Conservation (phyloP, 2,329 filamentous ascomycete genomes). For the Pseudocercospora vitis region DNA sequence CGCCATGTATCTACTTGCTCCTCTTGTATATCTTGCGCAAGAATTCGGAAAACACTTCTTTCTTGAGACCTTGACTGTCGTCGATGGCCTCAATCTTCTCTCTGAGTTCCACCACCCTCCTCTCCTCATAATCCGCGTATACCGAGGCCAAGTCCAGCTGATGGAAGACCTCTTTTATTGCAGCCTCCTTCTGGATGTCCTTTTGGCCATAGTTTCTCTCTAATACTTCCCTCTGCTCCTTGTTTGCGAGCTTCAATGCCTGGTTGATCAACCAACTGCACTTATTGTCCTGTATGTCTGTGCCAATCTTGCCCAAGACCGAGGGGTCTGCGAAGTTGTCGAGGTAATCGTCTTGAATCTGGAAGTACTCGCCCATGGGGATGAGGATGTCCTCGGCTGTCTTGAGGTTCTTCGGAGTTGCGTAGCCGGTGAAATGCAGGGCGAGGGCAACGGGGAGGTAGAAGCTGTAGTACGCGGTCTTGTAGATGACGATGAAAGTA, state of each 20-base stretch:
- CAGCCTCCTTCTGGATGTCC: constrained; percentile 76
- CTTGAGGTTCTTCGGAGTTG: constrained; percentile 84
- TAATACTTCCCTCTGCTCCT: constrained; percentile 83
- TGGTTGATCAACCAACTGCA: constrained; percentile 98
- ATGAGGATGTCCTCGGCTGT: constrained; percentile 90
- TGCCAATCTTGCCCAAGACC: constrained; percentile 96
- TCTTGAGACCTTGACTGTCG: constrained; percentile 85
- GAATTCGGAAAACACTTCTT: constrained; percentile 84
- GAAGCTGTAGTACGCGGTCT: constrained; percentile 99
- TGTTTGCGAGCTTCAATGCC: constrained; percentile 74
- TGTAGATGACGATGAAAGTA: constrained; percentile 98
- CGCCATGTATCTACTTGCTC: too few species aligned
- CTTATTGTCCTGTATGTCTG: constrained; percentile 99
- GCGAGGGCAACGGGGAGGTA: constrained; percentile 94
- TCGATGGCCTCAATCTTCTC: constrained; percentile 76
- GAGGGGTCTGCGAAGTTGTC: constrained; percentile 94
- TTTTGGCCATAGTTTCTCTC: constrained; percentile 95
- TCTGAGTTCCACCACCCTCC: constrained; percentile 74
- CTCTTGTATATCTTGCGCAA: constrained; percentile 97
- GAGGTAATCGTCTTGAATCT: constrained; percentile 97
- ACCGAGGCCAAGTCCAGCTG: constrained; percentile 80
- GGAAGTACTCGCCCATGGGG: constrained; percentile 98
- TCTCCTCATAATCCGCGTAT: constrained; percentile 89
- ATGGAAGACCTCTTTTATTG: constrained; percentile 84
- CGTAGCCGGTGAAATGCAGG: constrained; percentile 79